phyloP scores from a whole-genome alignment of 2,329 filamentous ascomycete species.

The Aureobasidium zeae region DNA sequence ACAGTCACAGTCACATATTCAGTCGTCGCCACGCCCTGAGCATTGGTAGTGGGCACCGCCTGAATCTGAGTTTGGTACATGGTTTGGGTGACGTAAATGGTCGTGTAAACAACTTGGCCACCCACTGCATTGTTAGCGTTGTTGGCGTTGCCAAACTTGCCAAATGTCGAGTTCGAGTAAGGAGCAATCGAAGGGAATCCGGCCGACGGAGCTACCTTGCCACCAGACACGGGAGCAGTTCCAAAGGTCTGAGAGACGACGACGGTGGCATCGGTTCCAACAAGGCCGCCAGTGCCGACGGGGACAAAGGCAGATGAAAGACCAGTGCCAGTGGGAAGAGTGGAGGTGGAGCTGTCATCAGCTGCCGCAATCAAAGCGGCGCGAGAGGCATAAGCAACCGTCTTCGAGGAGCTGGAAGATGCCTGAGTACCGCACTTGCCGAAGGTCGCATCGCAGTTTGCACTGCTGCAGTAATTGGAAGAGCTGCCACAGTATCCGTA shows the following conservation, averaged over 20 bases:
- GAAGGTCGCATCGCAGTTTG: conserved; percentile 1
- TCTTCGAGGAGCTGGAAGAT: conserved; percentile 5
- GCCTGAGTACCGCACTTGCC: conserved; percentile 8
- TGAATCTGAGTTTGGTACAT: conserved; percentile 5
- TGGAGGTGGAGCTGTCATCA: conserved; percentile 11
- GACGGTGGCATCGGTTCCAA: not conserved
- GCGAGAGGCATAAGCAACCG: not conserved
- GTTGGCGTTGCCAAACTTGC: not conserved
- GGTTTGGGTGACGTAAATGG: conserved; percentile 1
- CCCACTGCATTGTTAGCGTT: not conserved
- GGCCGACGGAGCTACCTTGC: conserved; percentile 1
- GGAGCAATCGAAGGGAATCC: conserved; percentile 7
- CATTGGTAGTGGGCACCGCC: conserved; percentile 1
- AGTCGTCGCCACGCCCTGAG: conserved; percentile 4
- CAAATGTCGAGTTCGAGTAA: conserved; percentile 5
- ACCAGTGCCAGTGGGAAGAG: not conserved
- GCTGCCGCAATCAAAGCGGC: not conserved
- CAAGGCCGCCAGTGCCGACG: not conserved
- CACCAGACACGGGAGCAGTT: conserved; percentile 2
- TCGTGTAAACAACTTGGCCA: not conserved
- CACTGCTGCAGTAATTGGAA: conserved; percentile 13
- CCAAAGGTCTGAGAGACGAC: not conserved
- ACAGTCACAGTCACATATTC: conserved; percentile 11
- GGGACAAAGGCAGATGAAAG: not conserved
- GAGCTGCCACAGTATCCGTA: conserved; percentile 14